Percentiles rank a stretch among this genome's conserved stretches.
Evolutionary conservation across 768 basidiomycete species (phyloP).

Genomic region (Suillus luteus): DNA sequence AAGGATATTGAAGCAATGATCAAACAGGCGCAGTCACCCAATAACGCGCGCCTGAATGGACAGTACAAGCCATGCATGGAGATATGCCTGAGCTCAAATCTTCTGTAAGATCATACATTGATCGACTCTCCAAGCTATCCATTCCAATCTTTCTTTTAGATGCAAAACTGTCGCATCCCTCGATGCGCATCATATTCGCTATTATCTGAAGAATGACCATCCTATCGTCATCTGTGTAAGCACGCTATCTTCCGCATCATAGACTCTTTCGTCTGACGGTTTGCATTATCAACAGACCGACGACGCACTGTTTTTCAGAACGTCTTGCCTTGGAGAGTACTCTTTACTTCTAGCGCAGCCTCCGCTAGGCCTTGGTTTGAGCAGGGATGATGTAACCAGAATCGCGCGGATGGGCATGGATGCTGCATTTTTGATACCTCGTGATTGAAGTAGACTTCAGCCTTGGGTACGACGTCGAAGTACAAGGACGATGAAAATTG

Average conservation of each 20-base stretch:
- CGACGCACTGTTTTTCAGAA: slow-evolving; percentile 78
- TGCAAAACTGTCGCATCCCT: no score
- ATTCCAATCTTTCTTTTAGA: no score
- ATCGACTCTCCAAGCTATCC: no score
- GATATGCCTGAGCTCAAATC: no score
- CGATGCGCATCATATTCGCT: no score
- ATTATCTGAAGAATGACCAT: no score
- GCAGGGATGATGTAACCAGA: slow-evolving; percentile 52
- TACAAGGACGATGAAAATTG: no score
- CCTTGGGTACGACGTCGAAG: neutral
- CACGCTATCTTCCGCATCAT: neutral
- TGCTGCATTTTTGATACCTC: slow-evolving; percentile 11
- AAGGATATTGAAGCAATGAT: slow-evolving; percentile 24
- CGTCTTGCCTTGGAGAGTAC: slow-evolving; percentile 71
- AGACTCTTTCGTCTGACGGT: slow-evolving; percentile 6
- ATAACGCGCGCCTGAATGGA: no score
- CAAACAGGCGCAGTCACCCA: slow-evolving; percentile 5
- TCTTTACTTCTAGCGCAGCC: slow-evolving; percentile 71
- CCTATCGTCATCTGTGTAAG: no score
- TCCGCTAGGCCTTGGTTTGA: slow-evolving; percentile 73
- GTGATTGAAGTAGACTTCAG: neutral
- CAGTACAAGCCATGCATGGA: no score
- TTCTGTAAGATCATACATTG: no score
- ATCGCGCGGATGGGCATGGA: slow-evolving; percentile 67
- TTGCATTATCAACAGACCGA: slow-evolving; percentile 57